These are phyloP conservation scores for Arbutus unedo DNA, from an alignment of 148 eudicot genomes.

Conservation along the genomic window DNA sequence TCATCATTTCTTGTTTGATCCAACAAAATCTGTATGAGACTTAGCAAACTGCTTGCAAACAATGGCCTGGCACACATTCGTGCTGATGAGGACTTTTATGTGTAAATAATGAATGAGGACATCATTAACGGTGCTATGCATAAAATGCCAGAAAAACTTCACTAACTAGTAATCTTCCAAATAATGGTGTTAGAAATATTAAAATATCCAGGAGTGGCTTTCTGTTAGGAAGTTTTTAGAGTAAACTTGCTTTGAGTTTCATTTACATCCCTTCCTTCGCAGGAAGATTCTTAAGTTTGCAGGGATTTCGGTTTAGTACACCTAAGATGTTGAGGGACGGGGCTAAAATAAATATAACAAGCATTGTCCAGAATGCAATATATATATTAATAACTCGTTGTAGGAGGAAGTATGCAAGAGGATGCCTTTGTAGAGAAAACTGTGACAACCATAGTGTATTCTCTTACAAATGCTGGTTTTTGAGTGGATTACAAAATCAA, in stretches of 20 bases:
- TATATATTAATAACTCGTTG: not conserved
- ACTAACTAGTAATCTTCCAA: not conserved
- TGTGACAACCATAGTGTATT: not conserved
- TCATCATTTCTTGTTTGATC: slow-evolving; percentile 75
- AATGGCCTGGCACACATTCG: slow-evolving; percentile 55
- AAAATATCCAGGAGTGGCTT: not conserved
- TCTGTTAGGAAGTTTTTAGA: not conserved
- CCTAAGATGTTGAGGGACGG: not conserved
- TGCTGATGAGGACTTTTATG: not conserved
- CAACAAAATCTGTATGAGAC: slow-evolving; percentile 63
- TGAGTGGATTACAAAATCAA: not conserved
- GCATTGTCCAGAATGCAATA: not conserved
- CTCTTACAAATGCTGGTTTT: not conserved
- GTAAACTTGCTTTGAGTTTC: not conserved
- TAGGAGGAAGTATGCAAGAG: not conserved
- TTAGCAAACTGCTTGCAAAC: slow-evolving; percentile 73
- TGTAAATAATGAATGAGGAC: not conserved
- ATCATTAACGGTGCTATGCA: slow-evolving; percentile 7
- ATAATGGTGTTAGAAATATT: not conserved
- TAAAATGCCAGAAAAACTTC: slow-evolving; percentile 1
- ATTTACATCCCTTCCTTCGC: slow-evolving; percentile 4
- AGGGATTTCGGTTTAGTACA: not conserved
- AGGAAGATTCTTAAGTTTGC: not conserved
- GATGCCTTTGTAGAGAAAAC: not conserved
- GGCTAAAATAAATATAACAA: not conserved